These are phyloP conservation scores for Hypoxylon fuscum DNA, from an alignment of 495 filamentous ascomycete genomes.

Conservation along the genomic window DNA sequence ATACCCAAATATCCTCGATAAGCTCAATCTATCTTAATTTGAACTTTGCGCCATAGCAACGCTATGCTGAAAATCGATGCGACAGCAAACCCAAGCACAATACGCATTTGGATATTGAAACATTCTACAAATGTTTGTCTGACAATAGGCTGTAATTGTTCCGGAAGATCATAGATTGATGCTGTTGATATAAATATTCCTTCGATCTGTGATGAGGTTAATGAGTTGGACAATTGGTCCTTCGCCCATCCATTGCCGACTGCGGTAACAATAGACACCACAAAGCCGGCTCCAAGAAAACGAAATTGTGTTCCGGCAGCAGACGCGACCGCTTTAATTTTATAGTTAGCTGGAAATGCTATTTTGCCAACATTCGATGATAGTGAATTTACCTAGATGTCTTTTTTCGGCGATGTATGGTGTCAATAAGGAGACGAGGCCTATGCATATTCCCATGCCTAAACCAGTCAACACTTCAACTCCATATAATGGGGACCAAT, in stretches of 20 bases:
- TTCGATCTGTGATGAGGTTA: slow-evolving; percentile 15
- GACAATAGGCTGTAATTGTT: not conserved
- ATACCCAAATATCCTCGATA: no score
- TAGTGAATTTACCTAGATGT: not conserved
- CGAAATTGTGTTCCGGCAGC: slow-evolving; percentile 23
- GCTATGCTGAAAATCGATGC: slow-evolving; percentile 3
- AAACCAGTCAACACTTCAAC: slow-evolving; percentile 10
- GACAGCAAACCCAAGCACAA: slow-evolving; percentile 31
- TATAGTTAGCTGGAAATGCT: no score
- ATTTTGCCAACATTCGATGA: no score
- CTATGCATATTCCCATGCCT: slow-evolving; percentile 10
- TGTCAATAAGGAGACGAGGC: not conserved
- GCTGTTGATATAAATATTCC: slow-evolving; percentile 19
- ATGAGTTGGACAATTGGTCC: slow-evolving; percentile 2
- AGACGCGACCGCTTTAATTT: slow-evolving; percentile 4
- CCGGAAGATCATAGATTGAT: slow-evolving; percentile 11
- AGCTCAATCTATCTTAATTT: slow-evolving; percentile 8
- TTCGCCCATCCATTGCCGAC: slow-evolving; percentile 21
- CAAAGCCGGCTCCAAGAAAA: slow-evolving; percentile 15
- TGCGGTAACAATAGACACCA: slow-evolving; percentile 15
- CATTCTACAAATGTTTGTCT: slow-evolving; percentile 17
- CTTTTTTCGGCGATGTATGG: no score
- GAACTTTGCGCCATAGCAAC: slow-evolving; percentile 13
- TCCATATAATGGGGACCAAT: slow-evolving; percentile 6
- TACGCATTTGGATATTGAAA: slow-evolving; percentile 29